Evolutionary conservation across 768 basidiomycete genomes (phyloP).

Genomic region (Collybiopsis confluens): DNA sequence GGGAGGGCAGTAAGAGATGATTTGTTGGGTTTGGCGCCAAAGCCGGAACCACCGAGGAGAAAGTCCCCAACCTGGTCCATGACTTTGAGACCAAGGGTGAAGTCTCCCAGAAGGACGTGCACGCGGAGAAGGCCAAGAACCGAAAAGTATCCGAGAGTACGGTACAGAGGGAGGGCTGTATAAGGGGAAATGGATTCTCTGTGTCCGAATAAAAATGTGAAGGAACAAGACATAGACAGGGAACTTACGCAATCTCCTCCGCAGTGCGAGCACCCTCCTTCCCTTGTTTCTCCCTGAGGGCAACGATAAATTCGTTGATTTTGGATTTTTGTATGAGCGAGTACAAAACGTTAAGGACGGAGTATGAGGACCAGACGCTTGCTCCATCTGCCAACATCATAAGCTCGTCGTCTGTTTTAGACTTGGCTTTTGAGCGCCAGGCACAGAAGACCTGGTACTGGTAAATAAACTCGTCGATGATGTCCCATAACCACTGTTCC

Average conservation of each 20-base stretch:
- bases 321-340: slow-evolving; percentile 96
- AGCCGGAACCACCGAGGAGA: slow-evolving; percentile 1
- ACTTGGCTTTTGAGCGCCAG: slow-evolving; percentile 81
- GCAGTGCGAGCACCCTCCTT: slow-evolving; percentile 40
- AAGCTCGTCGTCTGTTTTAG: slow-evolving; percentile 88
- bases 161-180: slow-evolving; percentile 84
- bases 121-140: slow-evolving; percentile 93
- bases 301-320: slow-evolving; percentile 89
- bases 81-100: slow-evolving; percentile 89
- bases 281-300: slow-evolving; percentile 60
- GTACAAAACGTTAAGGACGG: slow-evolving; percentile 96
- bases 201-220: neutral
- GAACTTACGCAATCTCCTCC: slow-evolving; percentile 76
- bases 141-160: slow-evolving; percentile 95
- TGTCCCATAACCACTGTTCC: slow-evolving; percentile 98
- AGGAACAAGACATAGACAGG: neutral
- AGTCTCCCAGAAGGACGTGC: slow-evolving; percentile 94
- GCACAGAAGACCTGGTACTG: slow-evolving; percentile 96
- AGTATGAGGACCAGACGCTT: slow-evolving; percentile 95
- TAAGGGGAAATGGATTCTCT: slow-evolving; percentile 35
- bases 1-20: slow-evolving; percentile 42
- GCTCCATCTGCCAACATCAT: slow-evolving; percentile 74
- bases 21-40: slow-evolving; percentile 6
- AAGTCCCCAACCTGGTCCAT: slow-evolving; percentile 81
- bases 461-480: slow-evolving; percentile 96